phyloP scores from a whole-genome alignment of 179 eudicot species.

The Silene vulgaris region DNA sequence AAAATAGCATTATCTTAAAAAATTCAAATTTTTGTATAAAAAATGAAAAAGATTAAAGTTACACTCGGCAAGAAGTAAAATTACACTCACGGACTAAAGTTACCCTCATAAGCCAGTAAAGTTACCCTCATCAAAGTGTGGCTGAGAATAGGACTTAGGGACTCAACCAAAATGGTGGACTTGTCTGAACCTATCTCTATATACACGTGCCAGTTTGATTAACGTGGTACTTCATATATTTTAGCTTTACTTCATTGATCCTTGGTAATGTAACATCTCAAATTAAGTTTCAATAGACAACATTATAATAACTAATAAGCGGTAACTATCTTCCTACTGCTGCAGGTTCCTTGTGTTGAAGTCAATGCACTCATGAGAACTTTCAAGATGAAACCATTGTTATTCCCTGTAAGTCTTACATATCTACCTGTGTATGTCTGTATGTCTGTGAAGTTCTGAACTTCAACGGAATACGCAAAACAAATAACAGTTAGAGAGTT shows the following conservation, averaged over 20 bases:
- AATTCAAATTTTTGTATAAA: too few relatives aligned
- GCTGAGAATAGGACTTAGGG: too few relatives aligned
- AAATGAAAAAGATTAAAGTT: too few relatives aligned
- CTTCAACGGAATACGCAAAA: neutral
- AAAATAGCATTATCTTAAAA: too few relatives aligned
- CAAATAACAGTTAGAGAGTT: neutral
- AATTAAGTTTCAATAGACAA: neutral
- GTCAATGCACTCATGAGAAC: slow-evolving; percentile 91
- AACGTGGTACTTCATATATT: neutral
- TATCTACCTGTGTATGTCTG: neutral
- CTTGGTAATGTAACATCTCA: slow-evolving; percentile 3
- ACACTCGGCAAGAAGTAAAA: too few relatives aligned
- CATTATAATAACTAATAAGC: neutral
- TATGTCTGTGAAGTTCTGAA: neutral
- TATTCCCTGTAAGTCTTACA: slow-evolving; percentile 61
- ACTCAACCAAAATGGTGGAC: too few relatives aligned
- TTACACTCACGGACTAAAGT: too few relatives aligned
- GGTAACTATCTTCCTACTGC: slow-evolving; percentile 9
- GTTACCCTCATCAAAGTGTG: too few relatives aligned
- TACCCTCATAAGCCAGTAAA: too few relatives aligned
- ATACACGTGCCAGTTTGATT: neutral
- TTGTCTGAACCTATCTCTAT: too few relatives aligned
- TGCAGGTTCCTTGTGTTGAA: slow-evolving; percentile 93
- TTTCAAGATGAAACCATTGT: slow-evolving; percentile 91
- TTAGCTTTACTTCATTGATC: slow-evolving; percentile 11